These are phyloP conservation scores for Cyberlindnera euphorbiiphila DNA, from an alignment of 805 yeast genomes.

Conservation along the genomic window DNA sequence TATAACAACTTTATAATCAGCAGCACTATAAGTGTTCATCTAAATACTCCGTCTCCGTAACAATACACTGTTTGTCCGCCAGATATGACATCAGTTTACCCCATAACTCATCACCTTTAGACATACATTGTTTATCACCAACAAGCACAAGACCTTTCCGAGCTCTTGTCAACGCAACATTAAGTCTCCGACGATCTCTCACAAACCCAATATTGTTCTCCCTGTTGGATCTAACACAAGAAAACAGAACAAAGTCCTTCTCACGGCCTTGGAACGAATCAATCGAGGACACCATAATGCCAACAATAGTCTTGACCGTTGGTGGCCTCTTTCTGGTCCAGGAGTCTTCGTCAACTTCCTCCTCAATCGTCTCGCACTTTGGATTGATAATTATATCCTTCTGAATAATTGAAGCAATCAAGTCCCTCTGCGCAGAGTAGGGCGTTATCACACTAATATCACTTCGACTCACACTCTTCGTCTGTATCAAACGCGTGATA, in stretches of 20 bases:
- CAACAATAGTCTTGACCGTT: slow-evolving; percentile 34
- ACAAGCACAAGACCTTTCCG: slow-evolving; percentile 55
- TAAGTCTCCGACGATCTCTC: slow-evolving; percentile 56
- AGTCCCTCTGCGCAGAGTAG: slow-evolving; percentile 71
- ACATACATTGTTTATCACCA: slow-evolving; percentile 55
- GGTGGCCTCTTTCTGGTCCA: slow-evolving; percentile 14
- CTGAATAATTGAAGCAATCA: slow-evolving; percentile 47
- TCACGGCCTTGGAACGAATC: slow-evolving; percentile 92
- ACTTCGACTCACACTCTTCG: slow-evolving; percentile 44
- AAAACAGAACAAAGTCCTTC: slow-evolving; percentile 68
- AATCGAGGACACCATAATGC: slow-evolving; percentile 52
- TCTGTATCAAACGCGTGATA: slow-evolving; percentile 47
- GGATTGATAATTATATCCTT: slow-evolving; percentile 57
- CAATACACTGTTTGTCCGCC: slow-evolving; percentile 25
- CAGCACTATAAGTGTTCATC: no score
- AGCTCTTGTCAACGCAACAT: slow-evolving; percentile 73
- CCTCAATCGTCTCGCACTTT: slow-evolving; percentile 38
- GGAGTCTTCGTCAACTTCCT: slow-evolving; percentile 54
- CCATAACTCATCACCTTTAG: slow-evolving; percentile 47
- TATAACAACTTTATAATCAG: no score
- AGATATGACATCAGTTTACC: slow-evolving; percentile 42
- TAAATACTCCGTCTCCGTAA: slow-evolving; percentile 2
- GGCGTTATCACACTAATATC: slow-evolving; percentile 70
- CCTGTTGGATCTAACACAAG: slow-evolving; percentile 68
- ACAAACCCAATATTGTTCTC: slow-evolving; percentile 56